These are phyloP conservation scores for Orbilia ellipsospora DNA, from an alignment of 2,329 filamentous ascomycete genomes.

Conservation along the genomic window DNA sequence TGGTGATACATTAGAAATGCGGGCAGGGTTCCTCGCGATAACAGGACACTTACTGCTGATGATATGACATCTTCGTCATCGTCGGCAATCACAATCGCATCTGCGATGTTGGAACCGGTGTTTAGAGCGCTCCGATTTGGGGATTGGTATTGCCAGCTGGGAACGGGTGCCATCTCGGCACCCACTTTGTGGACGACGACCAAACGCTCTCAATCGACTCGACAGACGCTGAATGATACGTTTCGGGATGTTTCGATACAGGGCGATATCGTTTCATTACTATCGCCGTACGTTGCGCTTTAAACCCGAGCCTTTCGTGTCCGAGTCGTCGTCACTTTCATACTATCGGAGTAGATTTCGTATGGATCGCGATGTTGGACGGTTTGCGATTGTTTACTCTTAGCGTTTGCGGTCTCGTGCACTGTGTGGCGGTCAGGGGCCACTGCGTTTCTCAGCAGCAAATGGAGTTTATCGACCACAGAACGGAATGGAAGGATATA, in stretches of 20 bases:
- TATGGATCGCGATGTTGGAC: too few relatives aligned
- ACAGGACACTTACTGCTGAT: constrained; percentile 14
- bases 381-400: too few relatives aligned
- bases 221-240: too few relatives aligned
- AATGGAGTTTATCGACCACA: constrained; percentile 1
- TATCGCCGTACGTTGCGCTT: too few relatives aligned
- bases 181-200: not conserved
- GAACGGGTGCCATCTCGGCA: constrained; percentile 39
- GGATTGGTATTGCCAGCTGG: constrained; percentile 5
- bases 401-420: too few relatives aligned
- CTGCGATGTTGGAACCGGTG: constrained; percentile 12
- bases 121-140: not conserved
- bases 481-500: not conserved
- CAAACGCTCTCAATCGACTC: not conserved
- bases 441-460: constrained; percentile 39
- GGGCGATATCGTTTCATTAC: too few relatives aligned
- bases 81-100: constrained; percentile 42
- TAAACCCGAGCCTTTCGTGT: too few relatives aligned
- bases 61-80: constrained; percentile 17
- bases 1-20: not conserved
- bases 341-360: too few relatives aligned
- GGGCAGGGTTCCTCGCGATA: not conserved
- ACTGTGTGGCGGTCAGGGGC: not conserved
- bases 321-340: not conserved
- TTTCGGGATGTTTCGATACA: too few relatives aligned